A percentile compares a stretch with the other conserved stretches of the same genome.
These are phyloP conservation scores for Teratosphaeria destructans DNA, from an alignment of 2,329 filamentous ascomycete species.

Conservation along the genomic window DNA sequence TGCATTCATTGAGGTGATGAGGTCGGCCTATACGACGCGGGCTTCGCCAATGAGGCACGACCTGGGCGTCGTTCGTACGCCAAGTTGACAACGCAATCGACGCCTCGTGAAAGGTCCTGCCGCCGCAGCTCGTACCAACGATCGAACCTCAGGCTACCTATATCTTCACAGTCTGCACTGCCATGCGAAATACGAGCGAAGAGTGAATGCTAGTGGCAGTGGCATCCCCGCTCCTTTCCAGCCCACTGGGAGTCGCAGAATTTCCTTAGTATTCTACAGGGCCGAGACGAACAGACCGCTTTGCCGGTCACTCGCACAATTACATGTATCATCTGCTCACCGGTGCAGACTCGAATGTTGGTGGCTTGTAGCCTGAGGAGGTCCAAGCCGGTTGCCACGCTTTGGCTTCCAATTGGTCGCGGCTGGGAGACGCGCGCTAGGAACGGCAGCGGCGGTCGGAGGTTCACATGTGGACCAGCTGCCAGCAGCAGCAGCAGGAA, in stretches of 20 bases:
- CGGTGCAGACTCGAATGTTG: background rate
- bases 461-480: background rate
- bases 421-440: background rate
- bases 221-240: background rate
- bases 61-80: too few species aligned
- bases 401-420: background rate
- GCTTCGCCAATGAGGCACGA: background rate
- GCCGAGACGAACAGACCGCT: background rate
- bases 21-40: too few species aligned
- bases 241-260: background rate
- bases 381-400: background rate
- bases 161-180: background rate
- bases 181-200: background rate
- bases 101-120: background rate
- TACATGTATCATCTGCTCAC: background rate
- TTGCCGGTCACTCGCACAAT: background rate
- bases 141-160: background rate
- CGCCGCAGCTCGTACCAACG: background rate
- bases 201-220: background rate
- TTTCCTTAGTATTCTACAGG: background rate
- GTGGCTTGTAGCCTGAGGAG: background rate
- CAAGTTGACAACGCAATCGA: background rate
- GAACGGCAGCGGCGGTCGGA: background rate
- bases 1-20: too few species aligned
- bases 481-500: background rate